These are phyloP conservation scores for Sarocladiaceae sp. DNA, from an alignment of 2,329 filamentous ascomycete genomes.

Conservation along the genomic window DNA sequence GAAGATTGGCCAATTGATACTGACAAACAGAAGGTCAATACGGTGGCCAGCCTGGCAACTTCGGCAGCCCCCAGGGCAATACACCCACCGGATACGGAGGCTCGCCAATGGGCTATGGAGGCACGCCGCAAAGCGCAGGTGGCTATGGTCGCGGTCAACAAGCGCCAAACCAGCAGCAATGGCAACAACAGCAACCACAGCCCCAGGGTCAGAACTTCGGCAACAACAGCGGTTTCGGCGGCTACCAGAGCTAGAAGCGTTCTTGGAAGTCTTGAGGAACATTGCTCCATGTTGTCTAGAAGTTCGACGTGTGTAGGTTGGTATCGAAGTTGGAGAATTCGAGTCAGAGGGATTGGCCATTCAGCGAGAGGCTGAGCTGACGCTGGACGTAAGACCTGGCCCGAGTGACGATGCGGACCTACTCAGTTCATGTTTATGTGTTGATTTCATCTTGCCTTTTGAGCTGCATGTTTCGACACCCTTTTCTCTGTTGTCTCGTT, in stretches of 20 bases:
- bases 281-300: background rate
- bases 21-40: slow-evolving; percentile 39
- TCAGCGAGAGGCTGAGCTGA: background rate
- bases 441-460: background rate
- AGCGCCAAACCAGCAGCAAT: slow-evolving; percentile 47
- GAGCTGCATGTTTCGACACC: slow-evolving; percentile 5
- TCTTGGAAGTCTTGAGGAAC: background rate
- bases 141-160: slow-evolving; percentile 77
- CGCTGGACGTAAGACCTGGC: background rate
- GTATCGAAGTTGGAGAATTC: background rate
- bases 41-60: slow-evolving; percentile 65
- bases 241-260: slow-evolving; percentile 42
- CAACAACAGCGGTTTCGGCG: slow-evolving; percentile 55
- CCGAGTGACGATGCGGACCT: background rate
- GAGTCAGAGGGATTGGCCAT: background rate
- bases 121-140: slow-evolving; percentile 69
- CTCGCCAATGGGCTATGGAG: slow-evolving; percentile 64
- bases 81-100: slow-evolving; percentile 60
- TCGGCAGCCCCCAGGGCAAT: slow-evolving; percentile 56
- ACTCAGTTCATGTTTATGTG: background rate
- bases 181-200: slow-evolving; percentile 40
- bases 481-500: slow-evolving; percentile 1
- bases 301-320: background rate
- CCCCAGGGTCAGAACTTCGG: slow-evolving; percentile 48
- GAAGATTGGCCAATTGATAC: background rate